Evolutionary conservation across 331 rosid genomes (phyloP), one percentile per base, ranked within the genome.

Genomic region (Quercus lobata): DNA sequence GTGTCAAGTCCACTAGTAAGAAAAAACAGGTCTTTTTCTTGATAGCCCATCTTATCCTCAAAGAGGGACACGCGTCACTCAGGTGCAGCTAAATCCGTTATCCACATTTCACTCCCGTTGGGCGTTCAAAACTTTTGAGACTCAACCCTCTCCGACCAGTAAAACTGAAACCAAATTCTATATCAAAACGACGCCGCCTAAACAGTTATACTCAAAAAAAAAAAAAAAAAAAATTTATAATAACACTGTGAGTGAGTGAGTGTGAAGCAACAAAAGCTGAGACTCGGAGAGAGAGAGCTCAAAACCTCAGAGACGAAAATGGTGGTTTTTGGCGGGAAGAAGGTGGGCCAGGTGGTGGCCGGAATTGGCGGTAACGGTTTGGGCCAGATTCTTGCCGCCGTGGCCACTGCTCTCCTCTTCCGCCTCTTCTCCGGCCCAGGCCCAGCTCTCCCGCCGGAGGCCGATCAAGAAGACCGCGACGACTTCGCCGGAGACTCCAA

Each of bases 361-460:
- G 90, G 94, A 71, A 30, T 92, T 54, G 90, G 92, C 37, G 89
- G 91, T 54, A 89, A 85, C 68, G 92, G 96, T 29, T 10, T 95
- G 2, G 97, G 91, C 57, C 97, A 88, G 84, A 83, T 91, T 54
- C 83, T 90, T n/a, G 82, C 88, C 29, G 94, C 97, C 62, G 86
- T 91, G 19, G 93, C 97, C 22, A 84, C 86, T 0, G 91, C 94
- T 22, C 56, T 95, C 30, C 85, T 95, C 15, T 54, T 92, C 86
- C 98, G 98, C 54, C 79, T 90, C 70, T 83, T 95, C 87, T 81
- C 94, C 35, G 86, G 88, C 24, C 93, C 94, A 4, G 92, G 94
- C 74, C 95, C 97, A 4, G 92, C 78, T n/a, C 77, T 86, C 76
- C 77, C 16, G 72, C 88, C 90, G 85, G 96, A 87, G 2, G 27